Base-by-base conservation (phyloP, 345 rosid species). In the Heritiera littoralis region DNA sequence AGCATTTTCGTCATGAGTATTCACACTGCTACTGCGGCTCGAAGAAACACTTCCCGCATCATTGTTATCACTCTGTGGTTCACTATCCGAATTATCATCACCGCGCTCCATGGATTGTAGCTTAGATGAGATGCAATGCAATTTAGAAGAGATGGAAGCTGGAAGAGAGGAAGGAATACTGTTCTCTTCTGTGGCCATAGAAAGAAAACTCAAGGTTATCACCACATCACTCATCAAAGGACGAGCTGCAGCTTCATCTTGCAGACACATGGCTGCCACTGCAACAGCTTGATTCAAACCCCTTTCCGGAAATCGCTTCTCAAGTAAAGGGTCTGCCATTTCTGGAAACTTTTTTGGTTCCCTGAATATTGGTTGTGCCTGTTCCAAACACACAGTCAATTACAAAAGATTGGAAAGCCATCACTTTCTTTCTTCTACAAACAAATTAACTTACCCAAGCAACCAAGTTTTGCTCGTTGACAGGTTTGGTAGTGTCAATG, bases 251-350 rank as follows among this genome's bases (percentile, higher is more conserved):
- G 94, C 63, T 86, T 91, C 95, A 32, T 92, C 97, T 83, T 92
- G 98, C 74, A 92, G 75, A 58, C 98, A 94, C 98, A 94, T 94
- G 32, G 97, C 93, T 80, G 97, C 87, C 63, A 94, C 89, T 11
- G 97, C 98, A 49, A 94, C 92, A 0, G 90, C 98, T 87, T 94
- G 95, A 78, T 92, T 92, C 79, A 94, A 84, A 55, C 89, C 92
- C 68, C 88, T 91, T 78, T 87, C 98, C 0, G 95, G 92, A 49
- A 91, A 89, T 66, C 66, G 64, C 23, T 52, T 89, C 38, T 18
- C 79, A 15, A 94, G 85, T 0, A 80, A 79, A 74, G 97, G 94
- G 87, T 94, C 98, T 13, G 92, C 97, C 94, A 94, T 87, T 38
- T 86, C 87, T 6, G 95, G 92, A 12, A 85, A 94, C 75, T 76